Percentiles rank a stretch among this genome's conserved stretches.
These are phyloP conservation scores for Irpex rosettiformis DNA, from an alignment of 1,284 basidiomycete genomes.

Conservation along the genomic window DNA sequence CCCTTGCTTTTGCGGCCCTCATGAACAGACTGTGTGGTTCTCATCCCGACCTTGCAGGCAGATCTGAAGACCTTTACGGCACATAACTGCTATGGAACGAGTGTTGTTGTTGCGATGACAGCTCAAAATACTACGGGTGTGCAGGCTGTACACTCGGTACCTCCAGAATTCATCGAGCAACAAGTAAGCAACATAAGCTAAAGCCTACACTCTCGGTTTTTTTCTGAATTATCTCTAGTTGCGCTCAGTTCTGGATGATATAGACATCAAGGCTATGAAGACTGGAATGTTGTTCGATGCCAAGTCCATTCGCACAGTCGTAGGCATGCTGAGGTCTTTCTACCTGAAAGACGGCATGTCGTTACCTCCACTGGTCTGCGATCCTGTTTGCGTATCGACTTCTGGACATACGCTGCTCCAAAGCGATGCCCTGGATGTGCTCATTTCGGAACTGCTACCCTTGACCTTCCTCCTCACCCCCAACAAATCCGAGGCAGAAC, in stretches of 20 bases:
- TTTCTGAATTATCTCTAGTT: constrained; percentile 44
- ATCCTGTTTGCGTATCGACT: constrained; percentile 93
- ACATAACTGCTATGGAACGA: constrained; percentile 81
- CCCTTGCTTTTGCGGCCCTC: neutral
- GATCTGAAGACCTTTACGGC: constrained; percentile 88
- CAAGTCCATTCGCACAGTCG: constrained; percentile 41
- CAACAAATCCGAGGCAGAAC: constrained; percentile 81
- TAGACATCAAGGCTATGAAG: constrained; percentile 77
- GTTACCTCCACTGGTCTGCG: constrained; percentile 65
- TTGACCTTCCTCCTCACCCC: constrained; percentile 80
- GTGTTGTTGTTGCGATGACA: constrained; percentile 84
- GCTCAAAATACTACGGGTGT: constrained; percentile 93
- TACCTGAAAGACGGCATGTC: constrained; percentile 24
- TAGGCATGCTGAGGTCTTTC: constrained; percentile 39
- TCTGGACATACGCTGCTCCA: constrained; percentile 83
- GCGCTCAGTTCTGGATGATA: constrained; percentile 70
- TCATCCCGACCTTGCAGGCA: constrained; percentile 39
- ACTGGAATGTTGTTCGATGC: constrained; percentile 84
- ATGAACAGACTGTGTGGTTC: too few species aligned
- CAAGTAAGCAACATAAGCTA: constrained; percentile 47
- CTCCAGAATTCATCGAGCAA: constrained; percentile 66
- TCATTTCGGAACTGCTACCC: constrained; percentile 70
- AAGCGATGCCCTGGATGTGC: constrained; percentile 57
- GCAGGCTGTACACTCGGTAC: constrained; percentile 62
- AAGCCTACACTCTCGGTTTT: neutral